phyloP scores from a whole-genome alignment of 2,329 filamentous ascomycete species.

The Ascocoryne sarcoides region DNA sequence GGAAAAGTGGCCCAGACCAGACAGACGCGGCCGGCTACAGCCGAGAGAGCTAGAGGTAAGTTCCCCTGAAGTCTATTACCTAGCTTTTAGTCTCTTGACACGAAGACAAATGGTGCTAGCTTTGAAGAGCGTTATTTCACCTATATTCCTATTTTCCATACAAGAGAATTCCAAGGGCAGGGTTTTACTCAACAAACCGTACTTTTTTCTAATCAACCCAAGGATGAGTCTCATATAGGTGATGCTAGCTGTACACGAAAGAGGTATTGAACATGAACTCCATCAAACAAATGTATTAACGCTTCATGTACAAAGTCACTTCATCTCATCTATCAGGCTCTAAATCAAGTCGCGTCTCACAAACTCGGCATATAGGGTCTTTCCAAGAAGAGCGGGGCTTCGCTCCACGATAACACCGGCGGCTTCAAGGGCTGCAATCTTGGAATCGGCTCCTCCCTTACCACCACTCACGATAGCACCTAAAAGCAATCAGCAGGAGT shows the following conservation, averaged over 20 bases:
- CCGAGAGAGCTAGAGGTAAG: not conserved
- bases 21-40: constrained; percentile 1
- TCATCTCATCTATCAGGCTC: constrained; percentile 22
- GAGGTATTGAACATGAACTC: constrained; percentile 26
- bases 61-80: no score
- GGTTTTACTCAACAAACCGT: no score
- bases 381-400: constrained; percentile 84
- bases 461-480: constrained; percentile 90
- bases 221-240: constrained; percentile 4
- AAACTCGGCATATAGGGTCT: constrained; percentile 90
- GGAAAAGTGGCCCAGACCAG: no score
- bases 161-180: no score
- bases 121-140: no score
- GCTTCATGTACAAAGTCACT: constrained; percentile 20
- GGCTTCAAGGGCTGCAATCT: constrained; percentile 88
- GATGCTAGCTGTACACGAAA: constrained; percentile 29
- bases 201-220: no score
- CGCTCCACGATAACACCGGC: constrained; percentile 95
- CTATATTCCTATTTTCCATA: no score
- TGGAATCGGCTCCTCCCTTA: constrained; percentile 96
- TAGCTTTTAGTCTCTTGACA: no score
- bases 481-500: constrained; percentile 21
- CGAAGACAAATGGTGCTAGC: no score
- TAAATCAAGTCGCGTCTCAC: constrained; percentile 93
- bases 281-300: constrained; percentile 26